phyloP scores from a whole-genome alignment of 2,329 filamentous ascomycete genomes.

The Ascochyta koolunga region DNA sequence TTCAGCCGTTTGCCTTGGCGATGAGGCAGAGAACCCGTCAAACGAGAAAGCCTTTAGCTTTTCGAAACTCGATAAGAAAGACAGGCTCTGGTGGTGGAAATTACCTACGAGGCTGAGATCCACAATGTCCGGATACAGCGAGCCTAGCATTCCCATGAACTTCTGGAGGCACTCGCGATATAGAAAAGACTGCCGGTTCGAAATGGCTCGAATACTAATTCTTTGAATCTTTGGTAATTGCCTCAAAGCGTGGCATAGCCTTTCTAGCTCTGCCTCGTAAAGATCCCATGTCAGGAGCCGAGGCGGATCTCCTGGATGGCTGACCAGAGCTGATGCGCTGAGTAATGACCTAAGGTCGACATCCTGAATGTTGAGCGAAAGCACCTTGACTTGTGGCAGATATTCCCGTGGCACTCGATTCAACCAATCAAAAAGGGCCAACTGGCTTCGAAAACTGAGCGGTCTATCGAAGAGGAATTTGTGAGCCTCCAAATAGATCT shows the following conservation, averaged over 20 bases:
- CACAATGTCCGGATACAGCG: slow-evolving; percentile 22
- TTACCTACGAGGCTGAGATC: slow-evolving; percentile 34
- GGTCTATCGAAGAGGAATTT: slow-evolving; percentile 41
- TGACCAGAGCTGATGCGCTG: neutral
- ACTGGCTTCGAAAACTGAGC: slow-evolving; percentile 32
- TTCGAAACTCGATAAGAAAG: slow-evolving; percentile 22
- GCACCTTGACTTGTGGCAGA: slow-evolving; percentile 25
- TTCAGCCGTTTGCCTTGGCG: slow-evolving; percentile 21
- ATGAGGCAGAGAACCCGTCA: slow-evolving; percentile 33
- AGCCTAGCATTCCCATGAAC: slow-evolving; percentile 22
- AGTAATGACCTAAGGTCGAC: slow-evolving; percentile 36
- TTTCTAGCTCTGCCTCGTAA: slow-evolving; percentile 32
- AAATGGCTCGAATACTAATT: slow-evolving; percentile 26
- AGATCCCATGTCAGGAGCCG: slow-evolving; percentile 32
- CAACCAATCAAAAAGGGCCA: slow-evolving; percentile 33
- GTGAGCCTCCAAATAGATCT: slow-evolving; percentile 35
- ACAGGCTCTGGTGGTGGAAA: slow-evolving; percentile 29
- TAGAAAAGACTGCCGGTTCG: slow-evolving; percentile 29
- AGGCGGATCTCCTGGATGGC: slow-evolving; percentile 1
- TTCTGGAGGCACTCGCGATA: slow-evolving; percentile 33
- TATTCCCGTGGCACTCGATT: slow-evolving; percentile 16
- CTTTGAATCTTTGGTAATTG: slow-evolving; percentile 27
- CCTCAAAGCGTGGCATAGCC: slow-evolving; percentile 19
- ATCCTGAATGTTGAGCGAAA: slow-evolving; percentile 36
- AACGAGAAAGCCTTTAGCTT: slow-evolving; percentile 32